Base-by-base conservation (phyloP, 2,329 filamentous ascomycete species). In the Ceratocystis smalleyi region DNA sequence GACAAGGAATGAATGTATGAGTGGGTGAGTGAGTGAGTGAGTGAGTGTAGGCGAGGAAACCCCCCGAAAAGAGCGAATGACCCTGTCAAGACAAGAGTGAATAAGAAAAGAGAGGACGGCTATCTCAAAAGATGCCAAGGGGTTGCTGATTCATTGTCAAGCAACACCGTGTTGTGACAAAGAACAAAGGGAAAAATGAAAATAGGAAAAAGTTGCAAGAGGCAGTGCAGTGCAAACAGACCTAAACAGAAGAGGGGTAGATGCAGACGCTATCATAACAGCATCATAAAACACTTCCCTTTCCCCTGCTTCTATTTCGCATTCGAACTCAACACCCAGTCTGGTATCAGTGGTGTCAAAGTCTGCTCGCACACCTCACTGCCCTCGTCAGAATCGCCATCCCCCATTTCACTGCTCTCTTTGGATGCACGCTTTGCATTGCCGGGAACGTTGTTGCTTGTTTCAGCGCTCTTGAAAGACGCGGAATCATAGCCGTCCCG, bases 271-370 rank as follows among this genome's bases (percentile, higher is more conserved):
- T 51, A 8, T 63, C 57, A 66, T 12, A 64, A 62, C 49, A 62
- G 47, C 19, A 40, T 62, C 27, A 43, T 61, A 45, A 54, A 24
- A 10, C 49, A 40, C 27, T 55, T 40, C 35, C 51, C 62, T 30
- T 61, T 17, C 24, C 62, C 40, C 32, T 82, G 30, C 75, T 77
- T 75, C 61, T 76, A 57, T 57, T 57, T 57, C 8, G 54, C 72
- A n/a, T 80, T 79, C 0, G 79, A 78, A 65, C 77, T 79, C 64
- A 85, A 71, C 43, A 84, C 78, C 78, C 81, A 85, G 5, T 83
- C 81, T 0, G 83, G 83, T 49, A 85, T 82, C 1, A 82, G 82
- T 10, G 83, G 81, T 8, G 81, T 83, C 74, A 84, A 76, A 47
- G 76, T 77, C 59, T 77, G 74, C 69, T 79, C 78, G 10, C 62